Evolutionary conservation across 495 filamentous ascomycete species (phyloP).

Genomic region (Lasiosphaeris hirsuta): DNA sequence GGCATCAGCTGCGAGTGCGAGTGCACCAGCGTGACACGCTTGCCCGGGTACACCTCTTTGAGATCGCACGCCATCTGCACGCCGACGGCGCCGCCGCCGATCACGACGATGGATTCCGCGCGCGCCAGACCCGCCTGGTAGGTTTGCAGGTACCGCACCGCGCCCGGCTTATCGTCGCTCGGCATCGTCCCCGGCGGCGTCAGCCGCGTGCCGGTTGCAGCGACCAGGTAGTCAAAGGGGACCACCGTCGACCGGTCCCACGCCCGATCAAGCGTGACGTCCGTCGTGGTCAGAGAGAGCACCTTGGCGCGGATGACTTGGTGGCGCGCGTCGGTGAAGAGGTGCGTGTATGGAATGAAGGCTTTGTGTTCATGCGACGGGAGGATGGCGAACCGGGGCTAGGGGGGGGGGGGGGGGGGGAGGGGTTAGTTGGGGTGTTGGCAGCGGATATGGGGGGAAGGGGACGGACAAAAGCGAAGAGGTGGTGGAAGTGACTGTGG

Average conservation of each 20-base stretch:
- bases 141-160: slow-evolving; percentile 36
- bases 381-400: slow-evolving; percentile 50
- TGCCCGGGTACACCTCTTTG: slow-evolving; percentile 53
- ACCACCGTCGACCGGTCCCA: slow-evolving; percentile 44
- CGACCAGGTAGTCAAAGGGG: slow-evolving; percentile 45
- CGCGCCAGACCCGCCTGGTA: slow-evolving; percentile 31
- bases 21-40: slow-evolving; percentile 55
- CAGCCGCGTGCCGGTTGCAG: slow-evolving; percentile 48
- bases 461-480: slow-evolving; percentile 54
- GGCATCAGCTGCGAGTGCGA: slow-evolving; percentile 51
- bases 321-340: slow-evolving; percentile 38
- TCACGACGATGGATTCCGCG: slow-evolving; percentile 46
- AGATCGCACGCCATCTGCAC: slow-evolving; percentile 59
- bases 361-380: slow-evolving; percentile 53
- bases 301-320: slow-evolving; percentile 43
- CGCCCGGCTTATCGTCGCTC: slow-evolving; percentile 39
- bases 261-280: slow-evolving; percentile 43
- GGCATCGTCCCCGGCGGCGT: slow-evolving; percentile 45
- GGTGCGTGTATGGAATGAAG: slow-evolving; percentile 49
- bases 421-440: too few species aligned
- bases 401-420: too few species aligned
- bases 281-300: slow-evolving; percentile 35
- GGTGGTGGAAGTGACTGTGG: slow-evolving; percentile 53
- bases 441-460: too few species aligned
- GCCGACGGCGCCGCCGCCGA: slow-evolving; percentile 60